phyloP scores from a whole-genome alignment of 129 eudicot species.

The Helianthus tuberosus region DNA sequence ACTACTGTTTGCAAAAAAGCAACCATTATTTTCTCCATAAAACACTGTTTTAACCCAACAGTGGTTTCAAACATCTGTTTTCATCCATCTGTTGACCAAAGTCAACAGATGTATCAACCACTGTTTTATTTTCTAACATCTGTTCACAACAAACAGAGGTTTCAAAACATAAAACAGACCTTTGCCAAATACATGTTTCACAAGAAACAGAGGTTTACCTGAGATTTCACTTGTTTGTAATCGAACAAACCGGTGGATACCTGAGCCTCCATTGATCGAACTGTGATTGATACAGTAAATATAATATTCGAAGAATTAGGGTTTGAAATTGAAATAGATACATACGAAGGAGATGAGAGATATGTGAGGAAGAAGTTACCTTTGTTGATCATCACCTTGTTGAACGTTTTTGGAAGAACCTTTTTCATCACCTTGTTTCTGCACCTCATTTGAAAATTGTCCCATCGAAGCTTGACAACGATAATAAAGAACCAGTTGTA shows the following conservation, averaged over 20 bases:
- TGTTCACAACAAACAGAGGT: no score
- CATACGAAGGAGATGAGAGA: not conserved
- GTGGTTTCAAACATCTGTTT: no score
- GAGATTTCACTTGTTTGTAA: constrained; percentile 13
- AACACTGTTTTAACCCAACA: no score
- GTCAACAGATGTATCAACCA: no score
- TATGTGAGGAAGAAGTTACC: constrained; percentile 4
- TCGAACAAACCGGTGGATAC: not conserved
- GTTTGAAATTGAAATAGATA: constrained; percentile 11
- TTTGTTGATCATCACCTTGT: constrained; percentile 27
- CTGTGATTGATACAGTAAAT: not conserved
- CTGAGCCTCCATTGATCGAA: constrained; percentile 16
- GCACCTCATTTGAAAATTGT: constrained; percentile 33
- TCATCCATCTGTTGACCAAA: no score
- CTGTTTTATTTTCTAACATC: no score
- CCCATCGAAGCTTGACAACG: constrained; percentile 39
- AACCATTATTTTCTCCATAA: no score
- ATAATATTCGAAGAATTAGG: constrained; percentile 1
- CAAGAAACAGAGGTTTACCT: constrained; percentile 22
- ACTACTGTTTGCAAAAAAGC: no score
- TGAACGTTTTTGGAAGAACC: constrained; percentile 33
- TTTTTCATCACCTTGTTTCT: constrained; percentile 38
- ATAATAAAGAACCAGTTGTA: constrained; percentile 23
- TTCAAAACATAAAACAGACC: no score
- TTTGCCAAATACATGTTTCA: no score